Evolutionary conservation across 2,329 filamentous ascomycete genomes (phyloP), one percentile per base, ranked within the genome.

Genomic region (Pseudogymnoascus sp.): DNA sequence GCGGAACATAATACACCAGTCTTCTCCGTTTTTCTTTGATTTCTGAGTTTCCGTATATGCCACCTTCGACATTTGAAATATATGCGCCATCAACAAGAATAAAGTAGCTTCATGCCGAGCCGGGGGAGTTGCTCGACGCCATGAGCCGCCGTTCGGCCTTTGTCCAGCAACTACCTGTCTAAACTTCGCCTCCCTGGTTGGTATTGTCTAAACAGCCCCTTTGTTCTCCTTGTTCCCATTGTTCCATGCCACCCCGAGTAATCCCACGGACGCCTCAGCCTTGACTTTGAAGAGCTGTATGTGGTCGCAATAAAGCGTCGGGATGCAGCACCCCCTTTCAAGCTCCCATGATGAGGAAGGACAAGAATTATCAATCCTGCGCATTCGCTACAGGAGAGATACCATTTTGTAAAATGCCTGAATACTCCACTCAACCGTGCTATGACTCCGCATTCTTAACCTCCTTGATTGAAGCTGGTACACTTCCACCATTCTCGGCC

Each of bases 391-490:
- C 43, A 49, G 43, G 23, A 28, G 43, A 49, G 23, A 31, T 49
- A 9, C 43, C 23, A 31, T 49, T 28, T 49, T 49, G 43, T 31
- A 49, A 28, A 49, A 49, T 49, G 43, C 14, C 43, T 16, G 23
- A 49, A 28, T 49, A 49, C 23, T 16, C 23, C 43, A 49, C 21
- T 49, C 43, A 31, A 2, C 23, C 43, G 6, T 4, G 14, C 43
- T 49, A 49, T 28, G 43, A 49, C 43, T 59, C 43, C 14, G 43
- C 43, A 49, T 49, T 28, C 43, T 31, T 0, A 91, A 95, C 73
- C 89, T 88, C 72, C 96, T 96, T 0, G 93, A 95, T 0, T n/a
- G 43, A 28, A 16, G 43, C n/a, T 5, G 43, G 28, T 4, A 14
- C 41, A 28, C 6, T 49, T 49, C 43, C 23, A 16, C 79, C 78